Base-by-base conservation (phyloP, 257 asterid genomes). In the Jacaranda mimosifolia region DNA sequence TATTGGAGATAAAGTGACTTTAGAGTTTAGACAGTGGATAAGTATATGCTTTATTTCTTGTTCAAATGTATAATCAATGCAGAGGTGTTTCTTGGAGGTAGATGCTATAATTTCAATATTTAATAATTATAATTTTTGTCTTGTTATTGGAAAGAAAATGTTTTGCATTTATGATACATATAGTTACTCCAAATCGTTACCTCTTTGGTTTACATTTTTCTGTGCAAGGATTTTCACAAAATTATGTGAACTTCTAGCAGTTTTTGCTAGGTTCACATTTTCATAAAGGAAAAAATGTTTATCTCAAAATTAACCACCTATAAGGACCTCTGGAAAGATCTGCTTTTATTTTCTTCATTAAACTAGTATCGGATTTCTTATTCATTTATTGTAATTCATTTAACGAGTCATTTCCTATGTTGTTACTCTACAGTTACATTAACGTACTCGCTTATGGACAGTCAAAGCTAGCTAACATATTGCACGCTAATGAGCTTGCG, bases 401-500 rank as follows among this genome's bases (percentile, higher is more conserved):
- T 42, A 71, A 72, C 52, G 36, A n/a, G 19, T 12, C 3, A 38
- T 68, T 68, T 66, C 42, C 36, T 36, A 32, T 45, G 36, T 79
- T 63, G 21, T 43, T 78, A 13, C 26, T 75, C 70, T 81, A 69
- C 90, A 91, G 96, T 76, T 90, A 91, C 82, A 68, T 18, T 21
- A 75, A 72, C 68, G 4, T 87, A 5, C 18, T 4, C n/a, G 97
- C 97, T 48, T 92, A 92, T 82, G 95, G 97, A 40, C 97, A 91
- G 79, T 92, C 97, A 55, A 92, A 92, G 88, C 89, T 92, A 32
- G 95, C 97, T 63, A 92, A 92, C 78, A 74, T 88, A 78, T 80
- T 92, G 84, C 97, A 92, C 11, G 90, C 93, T 7, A 87, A 83
- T 79, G 97, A 92, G 76, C 97, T 92, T 15, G 72, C 93, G 5